Percentiles rank a stretch among this genome's conserved stretches.
Evolutionary conservation across 2,329 filamentous ascomycete genomes (phyloP).

Genomic region (Fusarium brevicatenulatum): DNA sequence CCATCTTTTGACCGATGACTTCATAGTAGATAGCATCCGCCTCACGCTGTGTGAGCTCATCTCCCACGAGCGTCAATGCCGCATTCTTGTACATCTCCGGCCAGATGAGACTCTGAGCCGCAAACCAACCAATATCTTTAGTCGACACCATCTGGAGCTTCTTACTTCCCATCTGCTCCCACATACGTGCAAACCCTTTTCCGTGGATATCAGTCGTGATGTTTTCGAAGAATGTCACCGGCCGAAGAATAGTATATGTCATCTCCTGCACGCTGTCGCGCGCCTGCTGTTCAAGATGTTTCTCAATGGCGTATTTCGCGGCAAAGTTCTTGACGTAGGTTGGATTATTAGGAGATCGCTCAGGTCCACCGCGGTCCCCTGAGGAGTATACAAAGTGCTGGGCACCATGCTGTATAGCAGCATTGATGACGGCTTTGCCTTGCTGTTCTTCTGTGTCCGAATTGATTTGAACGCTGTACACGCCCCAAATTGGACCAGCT

Average conservation of each 20-base stretch:
- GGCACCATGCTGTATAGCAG: neutral
- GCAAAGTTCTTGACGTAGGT: conserved; percentile 61
- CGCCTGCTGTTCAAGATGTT: neutral
- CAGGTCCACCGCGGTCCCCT: neutral
- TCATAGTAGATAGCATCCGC: conserved; percentile 19
- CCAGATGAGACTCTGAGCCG: conserved; percentile 50
- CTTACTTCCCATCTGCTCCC: conserved; percentile 30
- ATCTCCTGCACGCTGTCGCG: conserved; percentile 45
- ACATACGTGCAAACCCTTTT: conserved; percentile 46
- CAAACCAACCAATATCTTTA: conserved; percentile 55
- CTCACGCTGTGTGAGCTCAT: conserved; percentile 28
- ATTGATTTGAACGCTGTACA: conserved; percentile 1
- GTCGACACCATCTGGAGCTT: conserved; percentile 52
- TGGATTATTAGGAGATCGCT: neutral
- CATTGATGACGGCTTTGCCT: neutral
- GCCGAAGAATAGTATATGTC: conserved; percentile 67
- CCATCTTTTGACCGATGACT: conserved; percentile 1
- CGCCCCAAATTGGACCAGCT: neutral
- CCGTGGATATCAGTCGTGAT: conserved; percentile 45
- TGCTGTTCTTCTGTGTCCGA: neutral
- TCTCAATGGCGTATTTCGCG: conserved; percentile 62
- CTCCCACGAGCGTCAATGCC: conserved; percentile 26
- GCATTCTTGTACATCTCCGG: conserved; percentile 40
- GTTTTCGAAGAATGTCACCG: conserved; percentile 68
- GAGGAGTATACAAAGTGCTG: conserved; percentile 6